Base-by-base conservation (phyloP, 2,329 filamentous ascomycete genomes). In the Tricladium varicosporioides region DNA sequence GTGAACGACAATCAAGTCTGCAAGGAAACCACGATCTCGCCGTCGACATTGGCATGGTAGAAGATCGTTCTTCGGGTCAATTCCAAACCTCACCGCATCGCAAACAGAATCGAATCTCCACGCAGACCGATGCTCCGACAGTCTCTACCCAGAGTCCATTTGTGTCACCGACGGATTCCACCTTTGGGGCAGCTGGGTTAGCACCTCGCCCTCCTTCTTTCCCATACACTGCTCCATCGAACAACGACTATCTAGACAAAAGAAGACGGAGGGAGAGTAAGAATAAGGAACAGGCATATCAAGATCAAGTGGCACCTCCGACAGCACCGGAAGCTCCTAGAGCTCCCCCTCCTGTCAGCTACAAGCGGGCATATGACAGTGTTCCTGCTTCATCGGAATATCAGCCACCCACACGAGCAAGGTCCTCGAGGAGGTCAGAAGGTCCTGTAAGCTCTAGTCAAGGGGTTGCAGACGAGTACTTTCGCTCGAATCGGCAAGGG, bases 251-350 rank as follows among this genome's bases (percentile, higher is more conserved):
- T 48, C 51, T 71, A 44, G 77, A 78, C 58, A 78, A 72, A 65
- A 73, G 76, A 53, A 70, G 73, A 58, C 72, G 74, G 60, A 74
- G 75, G 53, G 71, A 73, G 48, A 76, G 71, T 62, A 74, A 71
- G 56, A 73, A 75, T 59, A 74, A 75, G 57, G 75, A 78, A 44
- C 69, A 76, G 16, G 19, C 48, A 57, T 69, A 72, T 13, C 62
- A 72, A 60, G 73, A 76, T 42, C 53, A 57, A 9, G 55, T 45
- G 31, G 58, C 75, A 46, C 76, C 73, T 10, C 79, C 83, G 15
- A 74, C 77, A 50, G 83, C 81, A 33, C 83, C 86, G 61, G 86
- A 89, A 63, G 81, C 79, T 27, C 83, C 86, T 54, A 78, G 78
- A 65, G 79, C 76, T 31, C 69, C 71, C 8, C 83, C 83, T 42